phyloP scores from a whole-genome alignment of 768 basidiomycete species.

The Leccinum subtestaceum region DNA sequence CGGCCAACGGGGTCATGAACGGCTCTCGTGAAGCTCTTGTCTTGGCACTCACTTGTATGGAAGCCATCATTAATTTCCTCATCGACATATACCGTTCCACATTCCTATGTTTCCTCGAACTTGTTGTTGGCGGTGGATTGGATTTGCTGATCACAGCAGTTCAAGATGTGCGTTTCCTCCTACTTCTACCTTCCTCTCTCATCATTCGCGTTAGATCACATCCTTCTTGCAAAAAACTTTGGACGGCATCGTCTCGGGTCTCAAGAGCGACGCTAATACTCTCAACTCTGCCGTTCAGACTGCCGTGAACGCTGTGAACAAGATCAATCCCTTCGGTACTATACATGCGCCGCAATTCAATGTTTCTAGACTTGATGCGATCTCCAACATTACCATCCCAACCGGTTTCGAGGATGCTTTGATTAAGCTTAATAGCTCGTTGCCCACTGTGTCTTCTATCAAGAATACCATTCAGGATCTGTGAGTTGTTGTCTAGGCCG shows the following conservation, averaged over 20 bases:
- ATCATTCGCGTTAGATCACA: slow-evolving; percentile 53
- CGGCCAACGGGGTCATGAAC: slow-evolving; percentile 76
- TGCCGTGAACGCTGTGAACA: slow-evolving; percentile 69
- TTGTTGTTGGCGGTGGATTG: slow-evolving; percentile 80
- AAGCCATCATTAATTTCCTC: slow-evolving; percentile 87
- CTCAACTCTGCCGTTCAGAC: slow-evolving; percentile 68
- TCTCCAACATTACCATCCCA: slow-evolving; percentile 81
- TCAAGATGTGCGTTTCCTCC: slow-evolving; percentile 58
- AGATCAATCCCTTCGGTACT: slow-evolving; percentile 67
- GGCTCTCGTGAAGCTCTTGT: slow-evolving; percentile 73
- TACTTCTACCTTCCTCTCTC: slow-evolving; percentile 3
- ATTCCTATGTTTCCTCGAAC: slow-evolving; percentile 89
- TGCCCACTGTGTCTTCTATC: slow-evolving; percentile 77
- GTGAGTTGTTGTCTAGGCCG: slow-evolving; percentile 43
- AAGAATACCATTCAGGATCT: slow-evolving; percentile 63
- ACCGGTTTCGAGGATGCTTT: slow-evolving; percentile 71
- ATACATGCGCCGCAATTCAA: slow-evolving; percentile 69
- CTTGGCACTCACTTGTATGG: slow-evolving; percentile 77
- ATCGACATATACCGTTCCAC: slow-evolving; percentile 91
- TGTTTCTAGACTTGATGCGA: slow-evolving; percentile 67
- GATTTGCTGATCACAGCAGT: slow-evolving; percentile 79
- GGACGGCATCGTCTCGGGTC: slow-evolving; percentile 57
- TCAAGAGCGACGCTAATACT: slow-evolving; percentile 65
- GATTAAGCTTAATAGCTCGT: slow-evolving; percentile 69
- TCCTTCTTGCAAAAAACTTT: slow-evolving; percentile 61